Percentiles rank a stretch among this genome's conserved stretches.
phyloP scores from a whole-genome alignment of 2,329 filamentous ascomycete species.

The Coniochaeta hoffmannii region DNA sequence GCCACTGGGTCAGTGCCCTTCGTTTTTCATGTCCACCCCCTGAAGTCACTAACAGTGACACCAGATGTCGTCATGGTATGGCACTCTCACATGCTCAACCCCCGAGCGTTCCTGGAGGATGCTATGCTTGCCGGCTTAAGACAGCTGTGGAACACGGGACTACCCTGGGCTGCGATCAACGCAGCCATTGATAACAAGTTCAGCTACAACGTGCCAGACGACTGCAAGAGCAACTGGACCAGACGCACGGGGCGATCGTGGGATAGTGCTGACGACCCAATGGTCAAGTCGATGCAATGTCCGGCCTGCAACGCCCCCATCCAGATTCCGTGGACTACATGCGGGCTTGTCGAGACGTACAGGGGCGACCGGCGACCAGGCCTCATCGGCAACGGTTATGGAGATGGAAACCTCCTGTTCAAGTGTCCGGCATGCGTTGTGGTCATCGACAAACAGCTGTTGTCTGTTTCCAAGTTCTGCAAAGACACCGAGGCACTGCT shows the following conservation, averaged over 20 bases:
- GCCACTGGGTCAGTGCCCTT: conserved; percentile 44
- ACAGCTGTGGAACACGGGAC: conserved; percentile 51
- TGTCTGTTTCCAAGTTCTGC: conserved; percentile 56
- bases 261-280: conserved; percentile 49
- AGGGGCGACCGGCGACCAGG: conserved; percentile 22
- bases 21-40: neutral
- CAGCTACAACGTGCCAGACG: conserved; percentile 41
- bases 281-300: conserved; percentile 43
- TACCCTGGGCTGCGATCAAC: conserved; percentile 60
- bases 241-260: conserved; percentile 42
- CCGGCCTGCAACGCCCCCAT: conserved; percentile 39
- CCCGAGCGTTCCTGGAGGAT: conserved; percentile 66
- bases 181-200: conserved; percentile 52
- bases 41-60: conserved; percentile 13
- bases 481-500: conserved; percentile 45
- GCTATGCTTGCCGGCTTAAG: conserved; percentile 50
- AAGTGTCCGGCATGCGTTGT: conserved; percentile 44
- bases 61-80: conserved; percentile 70
- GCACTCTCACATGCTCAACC: conserved; percentile 75
- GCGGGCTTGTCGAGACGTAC: conserved; percentile 26
- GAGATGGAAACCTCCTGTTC: conserved; percentile 45
- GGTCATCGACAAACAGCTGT: conserved; percentile 45
- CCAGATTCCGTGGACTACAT: conserved; percentile 54
- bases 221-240: conserved; percentile 39
- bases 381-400: conserved; percentile 48